Conservation (phyloP, 2,329 filamentous ascomycete species). For the Colletotrichum godetiae region DNA sequence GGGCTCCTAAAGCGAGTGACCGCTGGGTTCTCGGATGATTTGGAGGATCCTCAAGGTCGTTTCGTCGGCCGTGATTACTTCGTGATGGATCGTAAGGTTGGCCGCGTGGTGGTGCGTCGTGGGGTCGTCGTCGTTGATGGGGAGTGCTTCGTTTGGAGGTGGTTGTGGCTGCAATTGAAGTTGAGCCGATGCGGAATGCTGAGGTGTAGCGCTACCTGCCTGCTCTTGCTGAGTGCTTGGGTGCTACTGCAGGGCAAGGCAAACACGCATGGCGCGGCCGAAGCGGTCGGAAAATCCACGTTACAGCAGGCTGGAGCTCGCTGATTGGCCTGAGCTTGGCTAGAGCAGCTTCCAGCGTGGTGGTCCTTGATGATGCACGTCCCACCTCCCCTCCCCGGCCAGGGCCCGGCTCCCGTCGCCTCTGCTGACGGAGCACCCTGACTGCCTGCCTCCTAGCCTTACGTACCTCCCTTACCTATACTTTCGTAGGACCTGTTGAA, state of each 20-base stretch:
- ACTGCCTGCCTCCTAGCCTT: constrained; percentile 38
- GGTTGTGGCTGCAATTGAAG: constrained; percentile 36
- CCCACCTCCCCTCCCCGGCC: background rate
- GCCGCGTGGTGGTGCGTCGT: constrained; percentile 22
- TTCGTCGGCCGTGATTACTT: background rate
- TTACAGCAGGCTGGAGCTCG: constrained; percentile 27
- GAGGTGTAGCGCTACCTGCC: constrained; percentile 38
- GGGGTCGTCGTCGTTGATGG: constrained; percentile 25
- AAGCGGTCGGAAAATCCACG: constrained; percentile 36
- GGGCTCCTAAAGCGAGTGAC: constrained; percentile 37
- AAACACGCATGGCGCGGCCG: constrained; percentile 56
- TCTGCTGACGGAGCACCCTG: constrained; percentile 24
- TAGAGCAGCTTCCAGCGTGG: constrained; percentile 24
- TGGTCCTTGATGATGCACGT: constrained; percentile 29
- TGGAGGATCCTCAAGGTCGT: background rate
- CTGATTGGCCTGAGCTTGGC: constrained; percentile 38
- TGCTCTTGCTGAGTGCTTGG: constrained; percentile 36
- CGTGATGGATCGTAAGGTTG: constrained; percentile 15
- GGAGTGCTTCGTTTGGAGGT: constrained; percentile 33
- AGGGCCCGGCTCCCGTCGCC: constrained; percentile 18
- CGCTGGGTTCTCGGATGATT: constrained; percentile 11
- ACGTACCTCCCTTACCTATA: background rate
- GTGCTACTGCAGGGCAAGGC: constrained; percentile 45
- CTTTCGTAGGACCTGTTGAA: background rate
- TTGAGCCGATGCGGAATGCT: constrained; percentile 41